Conservation (phyloP, 2,329 filamentous ascomycete species). For the Spiromastix sp. region DNA sequence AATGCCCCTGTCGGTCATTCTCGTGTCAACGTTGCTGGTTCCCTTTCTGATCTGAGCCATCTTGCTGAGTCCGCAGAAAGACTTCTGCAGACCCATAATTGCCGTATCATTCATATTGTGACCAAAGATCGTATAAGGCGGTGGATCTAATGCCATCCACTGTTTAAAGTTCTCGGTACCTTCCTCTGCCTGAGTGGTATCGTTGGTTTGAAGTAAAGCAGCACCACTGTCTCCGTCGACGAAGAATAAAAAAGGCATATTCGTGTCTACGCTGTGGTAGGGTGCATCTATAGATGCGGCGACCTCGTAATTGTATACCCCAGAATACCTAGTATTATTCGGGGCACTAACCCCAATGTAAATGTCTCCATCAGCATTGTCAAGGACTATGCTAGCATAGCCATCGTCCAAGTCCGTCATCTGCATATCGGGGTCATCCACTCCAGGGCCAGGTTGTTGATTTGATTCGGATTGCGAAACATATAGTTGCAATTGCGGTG, state of each 20-base stretch:
- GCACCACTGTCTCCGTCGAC: slow-evolving; percentile 76
- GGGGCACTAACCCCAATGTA: slow-evolving; percentile 70
- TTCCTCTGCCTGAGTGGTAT: slow-evolving; percentile 48
- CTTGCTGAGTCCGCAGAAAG: slow-evolving; percentile 68
- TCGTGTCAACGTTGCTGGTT: slow-evolving; percentile 45
- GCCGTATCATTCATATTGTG: slow-evolving; percentile 47
- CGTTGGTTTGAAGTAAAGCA: slow-evolving; percentile 67
- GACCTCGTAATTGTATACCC: slow-evolving; percentile 68
- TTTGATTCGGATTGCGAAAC: slow-evolving; percentile 58
- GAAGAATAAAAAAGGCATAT: slow-evolving; percentile 54
- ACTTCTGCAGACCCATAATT: slow-evolving; percentile 62
- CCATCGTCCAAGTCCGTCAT: slow-evolving; percentile 52
- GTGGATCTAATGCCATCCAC: slow-evolving; percentile 47
- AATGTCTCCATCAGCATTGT: slow-evolving; percentile 51
- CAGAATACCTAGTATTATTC: slow-evolving; percentile 50
- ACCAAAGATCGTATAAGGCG: slow-evolving; percentile 70
- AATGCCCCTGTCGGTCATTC: slow-evolving; percentile 59
- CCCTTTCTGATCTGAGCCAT: slow-evolving; percentile 56
- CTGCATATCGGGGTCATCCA: slow-evolving; percentile 30
- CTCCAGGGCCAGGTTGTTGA: slow-evolving; percentile 54
- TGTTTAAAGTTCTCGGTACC: slow-evolving; percentile 40
- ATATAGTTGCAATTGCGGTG: slow-evolving; percentile 69
- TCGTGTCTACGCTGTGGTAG: slow-evolving; percentile 53
- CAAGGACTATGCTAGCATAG: slow-evolving; percentile 54
- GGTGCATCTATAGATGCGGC: slow-evolving; percentile 70